Conservation (phyloP, 352 stramenopile species). For the Phytophthora sansomeana region DNA sequence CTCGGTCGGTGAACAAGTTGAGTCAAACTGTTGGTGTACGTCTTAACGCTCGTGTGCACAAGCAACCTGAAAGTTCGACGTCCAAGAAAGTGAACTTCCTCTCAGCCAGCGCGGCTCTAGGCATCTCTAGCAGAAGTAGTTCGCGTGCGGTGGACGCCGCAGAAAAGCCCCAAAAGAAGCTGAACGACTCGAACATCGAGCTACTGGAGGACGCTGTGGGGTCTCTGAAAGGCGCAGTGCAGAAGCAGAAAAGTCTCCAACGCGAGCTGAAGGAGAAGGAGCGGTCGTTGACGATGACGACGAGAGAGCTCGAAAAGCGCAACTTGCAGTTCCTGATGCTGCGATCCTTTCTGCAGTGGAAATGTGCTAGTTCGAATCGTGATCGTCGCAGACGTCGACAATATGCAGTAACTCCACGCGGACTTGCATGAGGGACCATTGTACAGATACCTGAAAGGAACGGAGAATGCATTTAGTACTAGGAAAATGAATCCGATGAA, state of each 20-base stretch:
- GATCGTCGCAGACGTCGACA: constrained; percentile 4
- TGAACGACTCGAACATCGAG: constrained; percentile 49
- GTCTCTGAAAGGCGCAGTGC: constrained; percentile 47
- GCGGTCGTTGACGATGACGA: constrained; percentile 25
- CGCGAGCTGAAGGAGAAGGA: constrained; percentile 39
- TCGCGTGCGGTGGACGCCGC: constrained; percentile 7
- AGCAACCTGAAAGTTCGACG: not conserved
- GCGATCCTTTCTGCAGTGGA: constrained; percentile 57
- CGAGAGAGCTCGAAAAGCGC: constrained; percentile 29
- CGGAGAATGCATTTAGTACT: constrained; percentile 1
- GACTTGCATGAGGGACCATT: not conserved
- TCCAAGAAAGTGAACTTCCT: constrained; percentile 20
- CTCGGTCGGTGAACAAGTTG: constrained; percentile 27
- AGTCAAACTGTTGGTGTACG: constrained; percentile 21
- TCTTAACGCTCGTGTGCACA: not conserved
- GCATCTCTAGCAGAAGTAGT: constrained; percentile 13
- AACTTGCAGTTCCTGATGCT: constrained; percentile 49
- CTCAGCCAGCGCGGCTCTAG: constrained; percentile 22
- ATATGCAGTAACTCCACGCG: not conserved
- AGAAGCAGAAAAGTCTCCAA: constrained; percentile 44
- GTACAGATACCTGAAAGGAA: not conserved
- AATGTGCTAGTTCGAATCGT: constrained; percentile 30
- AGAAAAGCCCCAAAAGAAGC: constrained; percentile 22
- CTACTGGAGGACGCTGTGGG: constrained; percentile 52
- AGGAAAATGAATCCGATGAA: constrained; percentile 1